phyloP scores from a whole-genome alignment of 148 eudicot genomes.

The Amaranthus cruentus region DNA sequence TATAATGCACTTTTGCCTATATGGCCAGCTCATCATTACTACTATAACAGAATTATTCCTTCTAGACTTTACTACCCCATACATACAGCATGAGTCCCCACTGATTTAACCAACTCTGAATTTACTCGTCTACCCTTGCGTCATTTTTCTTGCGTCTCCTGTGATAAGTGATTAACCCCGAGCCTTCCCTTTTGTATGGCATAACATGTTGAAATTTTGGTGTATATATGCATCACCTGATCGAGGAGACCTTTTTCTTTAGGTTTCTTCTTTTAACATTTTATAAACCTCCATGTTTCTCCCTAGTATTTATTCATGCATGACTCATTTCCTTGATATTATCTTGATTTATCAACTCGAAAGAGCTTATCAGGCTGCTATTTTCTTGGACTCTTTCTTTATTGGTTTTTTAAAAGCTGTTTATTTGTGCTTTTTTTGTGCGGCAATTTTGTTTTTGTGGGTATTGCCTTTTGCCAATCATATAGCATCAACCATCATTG shows the following conservation, averaged over 20 bases:
- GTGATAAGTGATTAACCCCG: not conserved
- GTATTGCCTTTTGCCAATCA: not conserved
- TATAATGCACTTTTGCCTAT: too few species aligned
- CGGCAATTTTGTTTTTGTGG: not conserved
- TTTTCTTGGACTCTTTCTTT: not conserved
- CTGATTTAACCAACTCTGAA: too few species aligned
- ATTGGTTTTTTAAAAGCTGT: not conserved
- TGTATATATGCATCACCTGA: not conserved
- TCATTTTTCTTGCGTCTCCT: too few species aligned
- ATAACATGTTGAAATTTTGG: not conserved
- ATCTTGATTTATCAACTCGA: too few species aligned
- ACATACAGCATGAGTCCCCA: too few species aligned
- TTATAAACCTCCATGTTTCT: not conserved
- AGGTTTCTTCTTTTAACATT: slow-evolving; percentile 2
- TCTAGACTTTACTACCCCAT: too few species aligned
- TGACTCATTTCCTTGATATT: too few species aligned
- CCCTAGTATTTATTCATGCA: not conserved
- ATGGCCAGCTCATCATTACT: too few species aligned
- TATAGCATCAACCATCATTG: not conserved
- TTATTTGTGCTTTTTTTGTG: not conserved
- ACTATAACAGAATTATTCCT: too few species aligned
- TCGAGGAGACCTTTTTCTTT: not conserved
- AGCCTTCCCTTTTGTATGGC: not conserved
- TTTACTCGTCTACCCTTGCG: too few species aligned
- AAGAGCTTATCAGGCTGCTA: not conserved